Conservation (phyloP, 75 land plant species). For the Sequoiadendron giganteum region DNA sequence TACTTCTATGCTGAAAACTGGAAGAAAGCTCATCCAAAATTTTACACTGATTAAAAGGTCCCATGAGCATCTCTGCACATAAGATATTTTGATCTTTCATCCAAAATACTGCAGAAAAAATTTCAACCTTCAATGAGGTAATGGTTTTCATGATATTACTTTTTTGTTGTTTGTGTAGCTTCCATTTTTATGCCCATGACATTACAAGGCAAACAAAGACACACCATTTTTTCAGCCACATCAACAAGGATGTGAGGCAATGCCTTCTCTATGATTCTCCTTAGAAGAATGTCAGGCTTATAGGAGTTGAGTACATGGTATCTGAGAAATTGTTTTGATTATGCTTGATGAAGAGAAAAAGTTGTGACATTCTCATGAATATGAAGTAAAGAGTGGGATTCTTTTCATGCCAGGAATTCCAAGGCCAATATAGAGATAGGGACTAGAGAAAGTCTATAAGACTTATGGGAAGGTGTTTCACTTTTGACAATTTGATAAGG, state of each 20-base stretch:
- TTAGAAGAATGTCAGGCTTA: constrained; percentile 56
- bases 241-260: constrained; percentile 83
- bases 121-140: neutral
- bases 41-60: constrained; percentile 68
- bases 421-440: constrained; percentile 46
- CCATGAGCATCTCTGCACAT: constrained; percentile 95
- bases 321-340: constrained; percentile 57
- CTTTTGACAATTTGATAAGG: too few relatives aligned
- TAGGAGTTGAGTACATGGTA: constrained; percentile 84
- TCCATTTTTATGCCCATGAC: constrained; percentile 85
- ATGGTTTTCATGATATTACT: neutral
- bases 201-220: constrained; percentile 85
- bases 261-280: constrained; percentile 79
- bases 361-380: constrained; percentile 95
- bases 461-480: constrained; percentile 64
- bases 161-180: constrained; percentile 31
- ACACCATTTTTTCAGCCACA: constrained; percentile 85
- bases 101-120: neutral
- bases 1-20: constrained; percentile 55
- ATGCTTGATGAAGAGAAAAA: constrained; percentile 84
- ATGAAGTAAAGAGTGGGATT: constrained; percentile 86
- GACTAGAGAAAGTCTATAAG: constrained; percentile 58
- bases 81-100: neutral
- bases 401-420: constrained; percentile 82
- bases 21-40: constrained; percentile 54